Evolutionary conservation across 768 basidiomycete genomes (phyloP), one percentile per base, ranked within the genome.

Genomic region (Lactarius trivialis): DNA sequence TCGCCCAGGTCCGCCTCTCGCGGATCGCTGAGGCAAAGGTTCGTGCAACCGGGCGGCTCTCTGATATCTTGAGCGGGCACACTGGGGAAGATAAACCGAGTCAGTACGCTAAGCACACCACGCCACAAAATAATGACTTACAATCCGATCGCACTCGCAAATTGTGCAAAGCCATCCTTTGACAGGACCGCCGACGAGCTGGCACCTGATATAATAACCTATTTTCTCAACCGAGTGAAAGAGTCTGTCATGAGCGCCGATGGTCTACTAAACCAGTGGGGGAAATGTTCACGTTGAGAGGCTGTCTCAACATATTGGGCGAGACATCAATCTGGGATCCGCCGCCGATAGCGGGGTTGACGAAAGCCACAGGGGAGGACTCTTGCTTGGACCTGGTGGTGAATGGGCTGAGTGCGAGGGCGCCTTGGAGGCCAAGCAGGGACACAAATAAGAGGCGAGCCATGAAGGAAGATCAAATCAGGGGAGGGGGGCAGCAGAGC

Each of bases 1-100:
- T 82, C 81, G 1, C 81, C 81, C 0, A 81, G 73, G 66, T 82
- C 76, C 7, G 79, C 80, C 1, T 69, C 68, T 69, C 71, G 77
- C n/a, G 69, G 72, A n/a, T n/a, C n/a, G n/a, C n/a, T n/a, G n/a
- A n/a, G n/a, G n/a, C n/a, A n/a, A n/a, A n/a, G n/a, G n/a, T n/a
- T n/a, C n/a, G n/a, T n/a, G n/a, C n/a, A n/a, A n/a, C n/a, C n/a
- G n/a, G n/a, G n/a, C n/a, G n/a, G n/a, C n/a, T n/a, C n/a, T n/a
- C n/a, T n/a, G n/a, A n/a, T n/a, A n/a, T n/a, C n/a, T n/a, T n/a
- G n/a, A n/a, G n/a, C n/a, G 45, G 36, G 56, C n/a, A 67, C 71
- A 62, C 66, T 67, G 3, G 7, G 2, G 15, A 15, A 30, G 14
- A 36, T 9, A 36, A 28, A 39, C 19, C 37, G 37, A 17, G 39